Evolutionary conservation across 2,329 filamentous ascomycete species (phyloP).

Genomic region (Ceratocystis cubensis): DNA sequence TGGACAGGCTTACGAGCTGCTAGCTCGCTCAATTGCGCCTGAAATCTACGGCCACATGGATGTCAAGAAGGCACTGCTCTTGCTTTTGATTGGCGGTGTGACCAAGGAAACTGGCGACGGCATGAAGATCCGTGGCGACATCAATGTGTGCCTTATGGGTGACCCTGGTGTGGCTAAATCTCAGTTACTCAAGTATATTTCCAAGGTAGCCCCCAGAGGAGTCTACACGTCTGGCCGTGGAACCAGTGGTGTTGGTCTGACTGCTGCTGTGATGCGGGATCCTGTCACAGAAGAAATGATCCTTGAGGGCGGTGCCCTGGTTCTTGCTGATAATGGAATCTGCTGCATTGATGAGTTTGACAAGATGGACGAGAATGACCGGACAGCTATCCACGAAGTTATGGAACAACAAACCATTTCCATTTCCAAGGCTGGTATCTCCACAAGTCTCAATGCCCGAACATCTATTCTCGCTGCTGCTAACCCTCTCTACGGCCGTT

Average conservation of each 20-base stretch:
- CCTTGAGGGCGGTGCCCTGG: slow-evolving; percentile 65
- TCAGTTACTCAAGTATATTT: slow-evolving; percentile 94
- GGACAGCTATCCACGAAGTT: slow-evolving; percentile 74
- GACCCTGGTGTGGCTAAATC: slow-evolving; percentile 99
- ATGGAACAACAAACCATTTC: slow-evolving; percentile 84
- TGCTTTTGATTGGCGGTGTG: slow-evolving; percentile 89
- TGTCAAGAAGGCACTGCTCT: slow-evolving; percentile 93
- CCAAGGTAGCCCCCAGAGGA: slow-evolving; percentile 89
- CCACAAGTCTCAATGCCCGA: slow-evolving; percentile 76
- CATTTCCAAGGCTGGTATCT: slow-evolving; percentile 63
- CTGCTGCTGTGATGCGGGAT: slow-evolving; percentile 71
- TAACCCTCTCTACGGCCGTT: slow-evolving; percentile 93
- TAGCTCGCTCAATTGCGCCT: slow-evolving; percentile 90
- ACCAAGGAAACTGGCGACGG: slow-evolving; percentile 95
- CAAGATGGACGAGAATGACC: slow-evolving; percentile 78
- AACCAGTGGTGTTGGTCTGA: slow-evolving; percentile 70
- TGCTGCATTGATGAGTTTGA: slow-evolving; percentile 82
- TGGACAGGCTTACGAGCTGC: slow-evolving; percentile 88
- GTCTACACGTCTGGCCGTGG: slow-evolving; percentile 73
- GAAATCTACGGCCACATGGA: slow-evolving; percentile 95
- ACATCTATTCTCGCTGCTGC: slow-evolving; percentile 93
- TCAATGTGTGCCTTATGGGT: slow-evolving; percentile 98
- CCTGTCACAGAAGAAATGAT: slow-evolving; percentile 78
- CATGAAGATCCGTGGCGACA: slow-evolving; percentile 97
- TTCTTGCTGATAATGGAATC: slow-evolving; percentile 70